A percentile compares a stretch with the other conserved stretches of the same genome.
phyloP scores from a whole-genome alignment of 192 early-diverging fungal genomes.

The Gryganskiella cystojenkinii region DNA sequence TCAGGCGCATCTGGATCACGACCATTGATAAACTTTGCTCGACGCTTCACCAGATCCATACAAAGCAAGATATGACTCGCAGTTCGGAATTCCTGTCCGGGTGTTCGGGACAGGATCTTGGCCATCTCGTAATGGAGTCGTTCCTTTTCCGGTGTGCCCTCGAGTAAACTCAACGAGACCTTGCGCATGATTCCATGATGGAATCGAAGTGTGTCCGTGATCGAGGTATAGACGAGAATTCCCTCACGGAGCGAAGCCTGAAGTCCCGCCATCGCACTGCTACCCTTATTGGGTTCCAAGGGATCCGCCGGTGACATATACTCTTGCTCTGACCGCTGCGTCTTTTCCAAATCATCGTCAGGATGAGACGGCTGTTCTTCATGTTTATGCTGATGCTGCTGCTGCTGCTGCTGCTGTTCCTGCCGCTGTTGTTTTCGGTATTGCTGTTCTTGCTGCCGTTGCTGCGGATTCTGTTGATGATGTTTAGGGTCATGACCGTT shows the following conservation, averaged over 20 bases:
- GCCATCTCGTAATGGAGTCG: slow-evolving; percentile 46
- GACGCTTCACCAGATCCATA: slow-evolving; percentile 24
- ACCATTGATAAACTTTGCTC: slow-evolving; percentile 1
- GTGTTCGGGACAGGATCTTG: slow-evolving; percentile 16
- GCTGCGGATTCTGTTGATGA: not conserved
- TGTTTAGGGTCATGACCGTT: not conserved
- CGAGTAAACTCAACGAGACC: slow-evolving; percentile 21
- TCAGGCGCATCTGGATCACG: not conserved
- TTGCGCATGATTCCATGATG: slow-evolving; percentile 44
- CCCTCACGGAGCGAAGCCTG: slow-evolving; percentile 35
- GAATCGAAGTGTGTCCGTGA: slow-evolving; percentile 26
- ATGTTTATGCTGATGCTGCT: not conserved
- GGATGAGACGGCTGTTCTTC: no score
- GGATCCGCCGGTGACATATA: not conserved
- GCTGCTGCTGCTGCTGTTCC: not conserved
- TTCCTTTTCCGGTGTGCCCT: slow-evolving; percentile 41
- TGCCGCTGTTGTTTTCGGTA: not conserved
- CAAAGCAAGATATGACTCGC: slow-evolving; percentile 37
- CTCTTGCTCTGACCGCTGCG: not conserved
- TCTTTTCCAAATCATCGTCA: no score
- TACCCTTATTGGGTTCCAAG: slow-evolving; percentile 19
- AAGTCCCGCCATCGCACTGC: slow-evolving; percentile 41
- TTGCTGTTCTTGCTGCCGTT: not conserved
- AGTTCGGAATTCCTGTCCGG: slow-evolving; percentile 32
- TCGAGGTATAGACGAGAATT: slow-evolving; percentile 37